Evolutionary conservation across 768 basidiomycete species (phyloP), one percentile per base, ranked within the genome.

Genomic region (Amanita exitialis): DNA sequence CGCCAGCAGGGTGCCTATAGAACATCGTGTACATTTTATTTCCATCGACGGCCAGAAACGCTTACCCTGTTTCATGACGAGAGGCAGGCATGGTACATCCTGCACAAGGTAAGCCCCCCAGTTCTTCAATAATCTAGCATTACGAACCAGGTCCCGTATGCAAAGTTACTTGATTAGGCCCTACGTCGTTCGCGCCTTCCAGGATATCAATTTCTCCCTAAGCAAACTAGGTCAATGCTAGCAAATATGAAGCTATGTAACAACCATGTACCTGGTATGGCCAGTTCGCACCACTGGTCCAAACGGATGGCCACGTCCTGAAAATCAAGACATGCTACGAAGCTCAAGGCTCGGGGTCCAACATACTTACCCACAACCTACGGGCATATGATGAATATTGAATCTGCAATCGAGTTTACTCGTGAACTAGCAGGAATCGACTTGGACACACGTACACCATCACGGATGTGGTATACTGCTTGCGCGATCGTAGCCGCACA

Each of bases 311-410:
- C 79, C 78, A 70, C n/a, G 68, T 69, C 4, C 69, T 69, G 13
- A 7, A 36, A 7, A 41, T 32, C 13, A 37, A 36, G 23, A n/a
- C 30, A 16, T 43, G 51, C 23, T 54, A 60, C 15, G 23, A 32
- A 13, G 32, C 12, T 32, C 13, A 32, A 13, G 12, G 32, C 12
- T 32, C 13, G 13, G 4, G 12, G 4, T 32, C 6, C 6, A 12
- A 12, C 20, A 44, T 36, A 63, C 72, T 51, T 47, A 75, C 75
- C 73, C 76, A 59, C 78, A 79, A 6, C 79, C 80, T 55, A 77
- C 67, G 9, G 80, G 80, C 77, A 82, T 82, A 58, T 82, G 79
- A 16, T 68, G 62, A 44, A 80, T 56, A 57, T 81, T 73, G 54
- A 78, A 69, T 32, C 68, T 73, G 55, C 23, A n/a, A n/a, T 16